These are phyloP conservation scores for Chrysopogon serrulatus DNA, from an alignment of 176 grass and related monocot species.

Conservation along the genomic window DNA sequence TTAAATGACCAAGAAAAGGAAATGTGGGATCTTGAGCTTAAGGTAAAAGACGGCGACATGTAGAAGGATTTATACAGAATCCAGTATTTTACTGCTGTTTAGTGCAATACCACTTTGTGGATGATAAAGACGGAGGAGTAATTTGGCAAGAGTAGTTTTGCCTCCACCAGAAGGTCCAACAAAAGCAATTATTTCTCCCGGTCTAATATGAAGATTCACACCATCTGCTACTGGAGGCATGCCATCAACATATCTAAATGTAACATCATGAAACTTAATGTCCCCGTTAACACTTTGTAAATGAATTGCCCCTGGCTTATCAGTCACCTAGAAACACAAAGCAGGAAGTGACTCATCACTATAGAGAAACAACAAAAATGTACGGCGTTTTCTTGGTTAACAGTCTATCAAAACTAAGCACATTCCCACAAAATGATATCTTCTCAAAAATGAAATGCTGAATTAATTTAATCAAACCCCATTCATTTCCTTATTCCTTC, in stretches of 20 bases:
- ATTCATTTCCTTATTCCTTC: not conserved
- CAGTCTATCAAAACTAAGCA: constrained; percentile 16
- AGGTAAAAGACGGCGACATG: not conserved
- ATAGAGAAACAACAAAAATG: not conserved
- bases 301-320: constrained; percentile 49
- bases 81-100: not conserved
- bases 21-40: not conserved
- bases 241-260: constrained; percentile 54
- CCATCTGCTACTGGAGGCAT: constrained; percentile 50
- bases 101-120: constrained; percentile 61
- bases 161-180: constrained; percentile 80
- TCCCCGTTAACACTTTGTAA: constrained; percentile 53
- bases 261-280: constrained; percentile 70
- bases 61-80: not conserved
- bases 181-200: constrained; percentile 70
- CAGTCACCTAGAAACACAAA: constrained; percentile 45
- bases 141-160: constrained; percentile 80
- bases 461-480: constrained; percentile 6
- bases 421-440: constrained; percentile 5
- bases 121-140: constrained; percentile 75
- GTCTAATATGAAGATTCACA: constrained; percentile 54
- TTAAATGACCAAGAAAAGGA: constrained; percentile 1
- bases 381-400: constrained; percentile 10
- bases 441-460: not conserved
- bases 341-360: not conserved